Conservation (phyloP, 1,284 basidiomycete species). For the Ustilago shanxiensis region DNA sequence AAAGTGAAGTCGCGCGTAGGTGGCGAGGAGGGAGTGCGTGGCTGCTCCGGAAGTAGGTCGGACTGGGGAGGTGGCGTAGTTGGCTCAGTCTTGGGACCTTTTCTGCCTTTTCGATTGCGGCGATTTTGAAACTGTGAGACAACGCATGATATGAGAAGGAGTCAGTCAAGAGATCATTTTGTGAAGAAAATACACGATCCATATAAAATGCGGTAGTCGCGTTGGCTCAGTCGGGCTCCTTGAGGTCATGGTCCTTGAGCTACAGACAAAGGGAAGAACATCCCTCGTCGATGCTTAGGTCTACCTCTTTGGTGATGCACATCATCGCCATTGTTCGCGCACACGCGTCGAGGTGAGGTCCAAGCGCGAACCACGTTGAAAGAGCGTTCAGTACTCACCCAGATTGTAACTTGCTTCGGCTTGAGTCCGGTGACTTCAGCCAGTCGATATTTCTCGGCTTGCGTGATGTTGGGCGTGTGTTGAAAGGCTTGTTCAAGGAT, state of each 20-base stretch:
- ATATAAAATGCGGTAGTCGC: too few relatives aligned
- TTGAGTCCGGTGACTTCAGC: conserved; percentile 62
- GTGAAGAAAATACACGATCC: too few relatives aligned
- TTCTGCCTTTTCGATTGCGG: conserved; percentile 54
- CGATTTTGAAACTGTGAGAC: conserved; percentile 57
- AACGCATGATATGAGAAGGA: neutral
- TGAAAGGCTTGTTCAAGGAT: conserved; percentile 65
- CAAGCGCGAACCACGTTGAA: neutral
- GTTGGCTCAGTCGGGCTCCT: too few relatives aligned
- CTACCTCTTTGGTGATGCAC: neutral
- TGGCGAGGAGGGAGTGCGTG: conserved; percentile 5
- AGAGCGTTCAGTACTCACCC: conserved; percentile 58
- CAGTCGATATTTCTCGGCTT: conserved; percentile 64
- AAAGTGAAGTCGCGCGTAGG: conserved; percentile 12
- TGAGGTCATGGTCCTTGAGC: neutral
- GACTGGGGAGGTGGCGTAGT: neutral
- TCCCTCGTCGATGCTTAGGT: neutral
- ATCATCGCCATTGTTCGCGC: conserved; percentile 7
- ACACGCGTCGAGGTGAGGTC: neutral
- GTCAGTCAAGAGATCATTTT: neutral
- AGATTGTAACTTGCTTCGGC: conserved; percentile 67
- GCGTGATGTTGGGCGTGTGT: conserved; percentile 63
- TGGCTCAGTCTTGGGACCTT: neutral
- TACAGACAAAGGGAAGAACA: neutral
- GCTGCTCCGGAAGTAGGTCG: neutral